Evolutionary conservation across 768 basidiomycete species (phyloP).

Genomic region (Rhodotorula paludigena): DNA sequence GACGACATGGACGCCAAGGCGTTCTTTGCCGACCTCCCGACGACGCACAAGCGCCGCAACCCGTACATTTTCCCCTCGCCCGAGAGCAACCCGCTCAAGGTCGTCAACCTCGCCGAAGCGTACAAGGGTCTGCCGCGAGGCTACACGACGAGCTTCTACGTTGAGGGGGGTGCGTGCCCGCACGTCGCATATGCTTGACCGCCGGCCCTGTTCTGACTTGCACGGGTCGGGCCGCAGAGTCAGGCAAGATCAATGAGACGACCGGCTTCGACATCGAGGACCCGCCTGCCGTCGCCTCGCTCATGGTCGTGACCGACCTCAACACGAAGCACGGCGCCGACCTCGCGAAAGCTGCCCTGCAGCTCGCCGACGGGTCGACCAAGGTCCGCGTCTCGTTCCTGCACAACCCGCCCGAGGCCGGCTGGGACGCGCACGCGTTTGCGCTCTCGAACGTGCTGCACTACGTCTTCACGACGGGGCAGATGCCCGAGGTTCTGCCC

Average conservation of each 20-base stretch:
- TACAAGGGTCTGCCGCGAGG: constrained; percentile 45
- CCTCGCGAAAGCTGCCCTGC: constrained; percentile 63
- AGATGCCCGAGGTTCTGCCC: constrained; percentile 48
- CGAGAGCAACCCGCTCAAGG: constrained; percentile 52
- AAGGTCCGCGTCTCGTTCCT: constrained; percentile 67
- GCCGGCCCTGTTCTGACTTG: neutral
- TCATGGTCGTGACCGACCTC: constrained; percentile 70
- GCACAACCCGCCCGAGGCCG: constrained; percentile 59
- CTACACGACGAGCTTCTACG: neutral
- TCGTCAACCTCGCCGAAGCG: constrained; percentile 59
- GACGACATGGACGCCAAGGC: constrained; percentile 53
- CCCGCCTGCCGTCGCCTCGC: constrained; percentile 41
- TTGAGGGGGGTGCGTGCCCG: constrained; percentile 4
- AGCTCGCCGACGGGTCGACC: constrained; percentile 54
- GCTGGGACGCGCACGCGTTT: constrained; percentile 11
- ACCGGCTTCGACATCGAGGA: constrained; percentile 8
- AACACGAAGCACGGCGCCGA: constrained; percentile 59
- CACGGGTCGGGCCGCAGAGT: neutral
- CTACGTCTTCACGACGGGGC: constrained; percentile 52
- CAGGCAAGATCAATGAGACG: constrained; percentile 3
- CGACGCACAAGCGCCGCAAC: constrained; percentile 66
- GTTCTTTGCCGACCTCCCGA: constrained; percentile 87
- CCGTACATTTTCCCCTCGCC: constrained; percentile 61
- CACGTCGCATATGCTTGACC: no score
- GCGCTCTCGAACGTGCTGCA: constrained; percentile 50